Conservation (phyloP, 441 rosid species). For the Erodium texanum region DNA sequence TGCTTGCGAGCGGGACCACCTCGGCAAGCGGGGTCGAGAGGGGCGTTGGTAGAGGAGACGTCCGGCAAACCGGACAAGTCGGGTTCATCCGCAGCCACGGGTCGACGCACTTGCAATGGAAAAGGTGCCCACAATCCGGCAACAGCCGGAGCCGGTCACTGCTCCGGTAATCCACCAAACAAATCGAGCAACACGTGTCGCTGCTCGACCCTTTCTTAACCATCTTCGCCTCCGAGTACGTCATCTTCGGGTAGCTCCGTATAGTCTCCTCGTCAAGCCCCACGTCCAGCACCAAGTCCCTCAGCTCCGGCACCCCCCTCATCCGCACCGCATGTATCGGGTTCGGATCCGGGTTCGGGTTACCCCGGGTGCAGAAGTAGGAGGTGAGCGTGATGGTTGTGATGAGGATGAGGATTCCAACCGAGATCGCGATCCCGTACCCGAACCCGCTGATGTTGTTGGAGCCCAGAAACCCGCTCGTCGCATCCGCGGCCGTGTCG, state of each 20-base stretch:
- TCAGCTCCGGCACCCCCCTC: conserved; percentile 1
- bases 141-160: conserved; percentile 36
- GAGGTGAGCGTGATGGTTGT: conserved; percentile 81
- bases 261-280: conserved; percentile 76
- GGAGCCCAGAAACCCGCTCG: conserved; percentile 39
- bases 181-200: conserved; percentile 48
- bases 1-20: conserved; percentile 57
- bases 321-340: background rate
- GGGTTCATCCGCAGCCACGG: conserved; percentile 55
- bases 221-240: conserved; percentile 54
- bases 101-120: conserved; percentile 54
- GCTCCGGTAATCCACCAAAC: conserved; percentile 50
- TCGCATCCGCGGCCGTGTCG: conserved; percentile 15
- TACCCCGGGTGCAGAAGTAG: conserved; percentile 66
- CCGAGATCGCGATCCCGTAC: conserved; percentile 69
- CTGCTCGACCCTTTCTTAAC: conserved; percentile 26
- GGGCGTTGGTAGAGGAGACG: conserved; percentile 61
- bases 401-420: conserved; percentile 73
- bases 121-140: conserved; percentile 57
- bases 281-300: conserved; percentile 25
- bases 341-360: background rate
- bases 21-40: conserved; percentile 72
- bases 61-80: conserved; percentile 58
- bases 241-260: conserved; percentile 60
- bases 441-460: conserved; percentile 54